Base-by-base conservation (phyloP, 2,329 filamentous ascomycete genomes). In the Aureobasidium sp. region DNA sequence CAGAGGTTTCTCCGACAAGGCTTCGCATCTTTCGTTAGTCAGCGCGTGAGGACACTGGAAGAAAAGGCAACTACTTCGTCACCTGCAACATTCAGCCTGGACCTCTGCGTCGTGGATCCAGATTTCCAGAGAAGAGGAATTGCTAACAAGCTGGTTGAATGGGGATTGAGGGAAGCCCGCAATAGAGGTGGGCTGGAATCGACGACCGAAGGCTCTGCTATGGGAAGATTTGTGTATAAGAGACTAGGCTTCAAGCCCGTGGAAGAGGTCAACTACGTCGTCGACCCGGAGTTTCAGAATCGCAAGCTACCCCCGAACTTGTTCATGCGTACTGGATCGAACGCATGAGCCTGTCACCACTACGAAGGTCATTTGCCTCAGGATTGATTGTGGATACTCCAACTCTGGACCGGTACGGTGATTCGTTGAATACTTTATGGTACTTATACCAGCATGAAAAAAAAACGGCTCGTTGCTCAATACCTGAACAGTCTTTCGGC, bases 21-120 rank as follows among this genome's bases (percentile, higher is more conserved):
- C 23, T 75, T 77, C 44, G 62, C 66, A 3, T 79, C 78, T 2
- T 72, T 85, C 6, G 73, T 76, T 66, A 73, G 70, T 63, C 74
- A 74, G 0, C 77, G 81, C 12, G 69, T 76, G 10, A 74, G 77
- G 56, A 72, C 77, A 2, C 71, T 79, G 36, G 70, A 70, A 60
- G 73, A 77, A 56, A 79, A 79, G 53, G 73, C 75, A 7, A 66
- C 63, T n/a, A 59, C 68, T 15, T 66, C 68, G 3, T 74, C 72
- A 3, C 80, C 82, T 0, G 77, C 82, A 0, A 72, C 80, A 2
- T 77, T 84, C 68, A 76, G 77, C 1, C 72, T 86, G 61, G 78
- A 82, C 60, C 64, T 81, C 2, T 83, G 81, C 63, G 78, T 72
- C 17, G 82, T 84, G 5, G 76, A 84, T 63, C 82, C 83, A 0